Evolutionary conservation across 2,329 filamentous ascomycete species (phyloP).

Genomic region (Apiospora malaysiana): DNA sequence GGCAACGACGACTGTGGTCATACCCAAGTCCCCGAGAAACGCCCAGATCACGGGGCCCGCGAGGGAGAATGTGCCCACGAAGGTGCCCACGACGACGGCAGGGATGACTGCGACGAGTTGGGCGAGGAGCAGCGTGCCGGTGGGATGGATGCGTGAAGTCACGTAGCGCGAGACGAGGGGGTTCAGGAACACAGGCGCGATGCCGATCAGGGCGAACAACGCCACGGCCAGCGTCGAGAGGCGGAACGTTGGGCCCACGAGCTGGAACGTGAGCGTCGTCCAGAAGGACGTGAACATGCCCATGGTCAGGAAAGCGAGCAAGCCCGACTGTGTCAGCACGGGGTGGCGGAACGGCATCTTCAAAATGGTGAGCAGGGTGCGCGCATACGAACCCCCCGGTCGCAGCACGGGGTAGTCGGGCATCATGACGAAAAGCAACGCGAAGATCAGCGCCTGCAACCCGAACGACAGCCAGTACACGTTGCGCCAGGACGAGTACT

Average conservation of each 20-base stretch:
- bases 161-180: constrained; percentile 18
- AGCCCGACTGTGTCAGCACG: constrained; percentile 70
- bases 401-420: constrained; percentile 75
- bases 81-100: constrained; percentile 25
- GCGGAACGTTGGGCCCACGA: constrained; percentile 71
- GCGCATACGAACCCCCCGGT: constrained; percentile 68
- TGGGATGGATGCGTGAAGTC: constrained; percentile 18
- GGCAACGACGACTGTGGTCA: constrained; percentile 30
- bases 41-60: constrained; percentile 32
- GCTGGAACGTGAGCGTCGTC: constrained; percentile 81
- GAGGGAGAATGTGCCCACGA: constrained; percentile 30
- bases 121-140: constrained; percentile 20
- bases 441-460: constrained; percentile 69
- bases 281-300: constrained; percentile 46
- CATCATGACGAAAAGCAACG: constrained; percentile 73
- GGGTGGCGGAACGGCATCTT: constrained; percentile 68
- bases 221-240: constrained; percentile 74
- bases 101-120: not conserved
- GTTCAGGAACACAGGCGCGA: constrained; percentile 17
- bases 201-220: constrained; percentile 43
- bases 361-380: constrained; percentile 67
- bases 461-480: constrained; percentile 79
- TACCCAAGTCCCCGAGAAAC: constrained; percentile 29
- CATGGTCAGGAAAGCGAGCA: constrained; percentile 65
- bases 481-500: constrained; percentile 74